Evolutionary conservation across 352 stramenopile species (phyloP), one percentile per base, ranked within the genome.

Genomic region (Pythium periplocum): DNA sequence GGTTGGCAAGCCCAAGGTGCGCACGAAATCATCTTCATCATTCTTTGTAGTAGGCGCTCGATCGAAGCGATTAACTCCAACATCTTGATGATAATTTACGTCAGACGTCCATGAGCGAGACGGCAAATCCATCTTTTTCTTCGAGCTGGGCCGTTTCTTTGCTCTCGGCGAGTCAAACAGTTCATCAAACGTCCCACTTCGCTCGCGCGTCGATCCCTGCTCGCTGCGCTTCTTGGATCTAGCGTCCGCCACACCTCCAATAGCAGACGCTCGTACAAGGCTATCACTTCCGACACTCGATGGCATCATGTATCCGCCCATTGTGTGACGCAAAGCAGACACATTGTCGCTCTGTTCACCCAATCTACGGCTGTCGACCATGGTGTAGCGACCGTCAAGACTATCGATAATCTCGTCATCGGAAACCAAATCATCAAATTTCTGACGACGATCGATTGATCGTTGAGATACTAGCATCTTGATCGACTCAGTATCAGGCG

Each of bases 101-200:
- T 10, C 30, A 42, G 45, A 64, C 32, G 54, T 51, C 12, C 49
- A 48, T 26, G 36, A 36, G 12, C 36, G 35, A 37, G 47, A 43
- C 26, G 32, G 11, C 7, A 26, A 53, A 30, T 48, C 11, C 32
- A 33, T 54, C 4, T 51, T 49, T 26, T 61, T n/a, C 11, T 40
- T 48, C 3, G 46, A 11, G 31, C 31, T 36, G 3, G 42, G 6
- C 6, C 10, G 38, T 8, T 49, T 45, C 2, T 39, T 37, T 2
- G 39, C 54, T 35, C 71, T 79, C 9, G 81, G 78, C n/a, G 77
- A 86, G 35, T 78, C 72, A 31, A 92, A 92, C 11, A 92, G 57
- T 49, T 82, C 71, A 58, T 90, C 78, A 57, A 92, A 92, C 10
- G 81, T 92, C 50, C 69, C 77, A 53, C 78, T 72, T 35, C 77